Conservation (phyloP, 2,329 filamentous ascomycete genomes). For the Mariannaea elegans region DNA sequence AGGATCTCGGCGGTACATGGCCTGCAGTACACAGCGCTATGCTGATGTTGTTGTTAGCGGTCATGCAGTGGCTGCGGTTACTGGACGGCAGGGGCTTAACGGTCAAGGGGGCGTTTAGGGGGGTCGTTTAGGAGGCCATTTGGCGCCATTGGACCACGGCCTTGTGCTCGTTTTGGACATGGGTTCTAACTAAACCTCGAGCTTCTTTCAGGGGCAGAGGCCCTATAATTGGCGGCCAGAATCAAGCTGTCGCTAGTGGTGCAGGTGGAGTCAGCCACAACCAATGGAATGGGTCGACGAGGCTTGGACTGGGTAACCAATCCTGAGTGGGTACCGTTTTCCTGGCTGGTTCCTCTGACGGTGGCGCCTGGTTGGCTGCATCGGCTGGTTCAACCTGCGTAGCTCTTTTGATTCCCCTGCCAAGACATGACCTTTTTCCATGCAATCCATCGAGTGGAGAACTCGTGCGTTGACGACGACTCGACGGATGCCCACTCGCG, state of each 20-base stretch:
- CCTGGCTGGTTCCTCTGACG: slow-evolving; percentile 6
- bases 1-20: slow-evolving; percentile 21
- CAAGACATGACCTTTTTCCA: slow-evolving; percentile 23
- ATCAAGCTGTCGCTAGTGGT: slow-evolving; percentile 13
- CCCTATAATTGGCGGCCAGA: slow-evolving; percentile 36
- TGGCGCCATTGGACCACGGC: slow-evolving; percentile 1
- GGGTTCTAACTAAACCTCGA: slow-evolving; percentile 23
- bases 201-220: slow-evolving; percentile 32
- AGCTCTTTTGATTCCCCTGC: slow-evolving; percentile 29
- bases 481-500: background rate
- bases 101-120: background rate
- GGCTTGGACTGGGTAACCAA: background rate
- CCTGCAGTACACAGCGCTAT: background rate
- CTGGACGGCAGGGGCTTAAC: slow-evolving; percentile 15
- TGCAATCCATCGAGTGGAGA: slow-evolving; percentile 16
- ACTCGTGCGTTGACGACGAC: slow-evolving; percentile 22
- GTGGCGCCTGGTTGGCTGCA: slow-evolving; percentile 35
- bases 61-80: background rate
- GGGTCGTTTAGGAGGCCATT: slow-evolving; percentile 8
- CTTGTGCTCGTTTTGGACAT: slow-evolving; percentile 16
- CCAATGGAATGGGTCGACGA: slow-evolving; percentile 14
- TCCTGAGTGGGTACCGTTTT: background rate
- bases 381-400: slow-evolving; percentile 4
- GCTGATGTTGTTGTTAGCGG: no score
- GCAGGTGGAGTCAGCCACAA: background rate